These are phyloP conservation scores for Chamaecyparis obtusa DNA, from an alignment of 75 land plant species.

Conservation along the genomic window DNA sequence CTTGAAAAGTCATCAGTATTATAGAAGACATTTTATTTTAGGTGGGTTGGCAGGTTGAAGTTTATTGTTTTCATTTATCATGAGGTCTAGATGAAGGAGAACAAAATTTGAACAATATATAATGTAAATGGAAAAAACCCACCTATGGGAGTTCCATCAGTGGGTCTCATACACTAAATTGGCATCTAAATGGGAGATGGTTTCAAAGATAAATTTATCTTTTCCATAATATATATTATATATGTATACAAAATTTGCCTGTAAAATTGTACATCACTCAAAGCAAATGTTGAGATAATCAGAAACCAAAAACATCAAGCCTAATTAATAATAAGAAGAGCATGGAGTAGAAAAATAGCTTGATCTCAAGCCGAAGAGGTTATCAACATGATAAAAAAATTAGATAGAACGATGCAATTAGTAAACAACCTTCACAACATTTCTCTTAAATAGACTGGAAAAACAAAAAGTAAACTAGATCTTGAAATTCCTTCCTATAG, in stretches of 20 bases:
- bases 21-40: too few relatives aligned
- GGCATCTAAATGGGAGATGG: not conserved
- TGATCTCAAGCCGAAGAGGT: constrained; percentile 74
- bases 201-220: not conserved
- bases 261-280: not conserved
- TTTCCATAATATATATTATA: not conserved
- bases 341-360: constrained; percentile 35
- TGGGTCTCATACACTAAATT: not conserved
- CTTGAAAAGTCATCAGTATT: not conserved
- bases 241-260: not conserved
- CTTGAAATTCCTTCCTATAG: not conserved
- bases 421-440: not conserved
- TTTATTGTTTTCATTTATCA: not conserved
- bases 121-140: not conserved
- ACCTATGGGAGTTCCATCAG: not conserved
- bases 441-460: not conserved
- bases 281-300: not conserved
- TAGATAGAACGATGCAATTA: not conserved
- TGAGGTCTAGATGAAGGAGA: not conserved
- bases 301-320: not conserved
- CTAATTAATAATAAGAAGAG: not conserved
- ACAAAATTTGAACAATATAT: not conserved
- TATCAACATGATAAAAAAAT: constrained; percentile 22
- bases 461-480: not conserved
- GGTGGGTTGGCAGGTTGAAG: too few relatives aligned